Evolutionary conservation across 345 rosid genomes (phyloP).

Genomic region (Stellera chamaejasme): DNA sequence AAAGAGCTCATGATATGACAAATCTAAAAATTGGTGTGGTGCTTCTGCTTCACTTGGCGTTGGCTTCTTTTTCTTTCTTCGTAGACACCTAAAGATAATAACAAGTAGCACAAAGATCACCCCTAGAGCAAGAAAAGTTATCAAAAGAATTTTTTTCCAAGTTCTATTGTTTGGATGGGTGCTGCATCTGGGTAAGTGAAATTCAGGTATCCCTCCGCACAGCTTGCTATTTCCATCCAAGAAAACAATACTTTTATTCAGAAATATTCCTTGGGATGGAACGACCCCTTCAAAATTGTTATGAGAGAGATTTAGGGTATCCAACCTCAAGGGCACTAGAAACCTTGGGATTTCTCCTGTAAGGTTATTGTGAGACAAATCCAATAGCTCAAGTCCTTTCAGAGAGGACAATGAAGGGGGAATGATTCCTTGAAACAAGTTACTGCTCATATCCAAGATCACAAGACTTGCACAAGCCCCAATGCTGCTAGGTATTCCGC

Average conservation of each 20-base stretch:
- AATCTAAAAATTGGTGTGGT: too few species aligned
- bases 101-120: neutral
- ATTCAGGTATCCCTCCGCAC: slow-evolving; percentile 22
- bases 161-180: neutral
- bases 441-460: slow-evolving; percentile 1
- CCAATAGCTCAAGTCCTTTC: slow-evolving; percentile 17
- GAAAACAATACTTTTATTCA: slow-evolving; percentile 17
- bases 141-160: too few species aligned
- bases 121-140: slow-evolving; percentile 23
- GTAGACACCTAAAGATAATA: too few species aligned
- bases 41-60: too few species aligned
- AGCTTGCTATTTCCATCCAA: slow-evolving; percentile 23
- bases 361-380: slow-evolving; percentile 29
- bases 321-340: neutral
- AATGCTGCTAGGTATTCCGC: slow-evolving; percentile 15
- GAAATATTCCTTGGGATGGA: slow-evolving; percentile 23
- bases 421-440: slow-evolving; percentile 20
- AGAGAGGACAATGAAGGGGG: slow-evolving; percentile 21
- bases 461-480: slow-evolving; percentile 19
- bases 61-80: too few species aligned
- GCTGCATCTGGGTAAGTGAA: slow-evolving; percentile 2
- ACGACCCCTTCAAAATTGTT: slow-evolving; percentile 30
- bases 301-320: slow-evolving; percentile 17
- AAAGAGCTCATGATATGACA: too few species aligned
- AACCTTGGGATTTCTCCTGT: slow-evolving; percentile 19